Conservation (phyloP, 2,329 filamentous ascomycete genomes). For the Sordariomycetes sp. region DNA sequence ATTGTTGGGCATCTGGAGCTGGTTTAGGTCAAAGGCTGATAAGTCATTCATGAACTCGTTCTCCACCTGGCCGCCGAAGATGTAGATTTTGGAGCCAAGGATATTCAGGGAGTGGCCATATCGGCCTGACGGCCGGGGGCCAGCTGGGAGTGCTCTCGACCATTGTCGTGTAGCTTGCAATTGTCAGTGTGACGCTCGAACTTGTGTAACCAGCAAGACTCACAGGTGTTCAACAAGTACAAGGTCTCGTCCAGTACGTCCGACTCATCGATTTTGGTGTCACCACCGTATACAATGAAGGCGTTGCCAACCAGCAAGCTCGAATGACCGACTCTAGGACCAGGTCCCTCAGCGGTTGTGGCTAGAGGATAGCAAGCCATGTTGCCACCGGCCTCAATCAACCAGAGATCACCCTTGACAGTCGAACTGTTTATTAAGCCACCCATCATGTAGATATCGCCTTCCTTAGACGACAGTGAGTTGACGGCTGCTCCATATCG, state of each 20-base stretch:
- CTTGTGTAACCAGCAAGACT: conserved; percentile 29
- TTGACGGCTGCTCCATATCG: conserved; percentile 97
- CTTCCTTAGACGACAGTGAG: conserved; percentile 85
- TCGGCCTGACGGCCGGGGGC: conserved; percentile 75
- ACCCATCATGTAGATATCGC: conserved; percentile 96
- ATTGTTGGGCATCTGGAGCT: conserved; percentile 82
- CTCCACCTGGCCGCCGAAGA: conserved; percentile 96
- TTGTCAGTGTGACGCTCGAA: conserved; percentile 1
- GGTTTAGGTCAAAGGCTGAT: conserved; percentile 90
- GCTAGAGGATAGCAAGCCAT: conserved; percentile 87
- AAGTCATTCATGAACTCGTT: conserved; percentile 98
- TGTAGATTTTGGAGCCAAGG: conserved; percentile 90
- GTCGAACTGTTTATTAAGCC: conserved; percentile 90
- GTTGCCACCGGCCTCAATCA: conserved; percentile 84
- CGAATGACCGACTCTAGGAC: conserved; percentile 87
- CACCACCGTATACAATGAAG: conserved; percentile 97
- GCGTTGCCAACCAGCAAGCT: conserved; percentile 94
- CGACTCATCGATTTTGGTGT: conserved; percentile 91
- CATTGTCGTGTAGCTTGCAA: conserved; percentile 84
- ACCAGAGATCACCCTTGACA: conserved; percentile 95
- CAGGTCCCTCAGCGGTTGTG: conserved; percentile 88
- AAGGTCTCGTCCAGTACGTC: conserved; percentile 91
- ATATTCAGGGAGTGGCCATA: conserved; percentile 98
- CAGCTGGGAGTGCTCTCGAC: conserved; percentile 86
- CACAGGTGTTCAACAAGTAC: conserved; percentile 95